Conservation (phyloP, 23 red algal species). For the Agarophyton chilense region DNA sequence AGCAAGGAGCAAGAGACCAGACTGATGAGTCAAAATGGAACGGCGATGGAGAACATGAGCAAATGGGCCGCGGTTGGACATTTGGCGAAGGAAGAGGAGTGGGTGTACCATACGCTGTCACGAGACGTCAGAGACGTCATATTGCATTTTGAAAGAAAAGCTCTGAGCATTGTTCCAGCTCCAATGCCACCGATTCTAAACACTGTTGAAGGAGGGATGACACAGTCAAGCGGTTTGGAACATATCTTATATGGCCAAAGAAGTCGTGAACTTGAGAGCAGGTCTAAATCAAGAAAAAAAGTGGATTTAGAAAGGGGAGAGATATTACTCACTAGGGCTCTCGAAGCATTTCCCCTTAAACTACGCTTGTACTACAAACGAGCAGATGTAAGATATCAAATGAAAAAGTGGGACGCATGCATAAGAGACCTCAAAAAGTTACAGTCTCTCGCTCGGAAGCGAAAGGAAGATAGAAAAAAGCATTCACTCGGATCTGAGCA, state of each 20-base stretch:
- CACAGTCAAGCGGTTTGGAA: not conserved
- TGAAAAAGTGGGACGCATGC: conserved; percentile 32
- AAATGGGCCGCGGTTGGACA: conserved; percentile 28
- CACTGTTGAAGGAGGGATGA: not conserved
- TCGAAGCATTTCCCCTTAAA: not conserved
- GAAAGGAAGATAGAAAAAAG: too few relatives aligned
- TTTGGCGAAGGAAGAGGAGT: conserved; percentile 50
- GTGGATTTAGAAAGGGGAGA: conserved; percentile 2
- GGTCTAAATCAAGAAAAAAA: not conserved
- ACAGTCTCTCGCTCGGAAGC: not conserved
- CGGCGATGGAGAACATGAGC: not conserved
- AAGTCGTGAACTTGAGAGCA: conserved; percentile 13
- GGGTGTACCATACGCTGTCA: conserved; percentile 28
- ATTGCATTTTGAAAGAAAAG: not conserved
- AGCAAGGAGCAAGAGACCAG: not conserved
- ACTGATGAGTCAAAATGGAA: conserved; percentile 4
- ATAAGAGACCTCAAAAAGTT: conserved; percentile 16
- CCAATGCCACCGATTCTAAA: not conserved
- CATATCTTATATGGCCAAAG: not conserved
- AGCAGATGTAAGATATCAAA: not conserved
- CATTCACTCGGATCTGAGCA: not conserved
- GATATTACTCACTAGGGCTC: not conserved
- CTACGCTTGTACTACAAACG: conserved; percentile 23
- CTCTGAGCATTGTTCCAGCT: not conserved
- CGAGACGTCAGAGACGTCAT: conserved; percentile 14